These are phyloP conservation scores for Penicillium chermesinum DNA, from an alignment of 495 filamentous ascomycete genomes.

Conservation along the genomic window DNA sequence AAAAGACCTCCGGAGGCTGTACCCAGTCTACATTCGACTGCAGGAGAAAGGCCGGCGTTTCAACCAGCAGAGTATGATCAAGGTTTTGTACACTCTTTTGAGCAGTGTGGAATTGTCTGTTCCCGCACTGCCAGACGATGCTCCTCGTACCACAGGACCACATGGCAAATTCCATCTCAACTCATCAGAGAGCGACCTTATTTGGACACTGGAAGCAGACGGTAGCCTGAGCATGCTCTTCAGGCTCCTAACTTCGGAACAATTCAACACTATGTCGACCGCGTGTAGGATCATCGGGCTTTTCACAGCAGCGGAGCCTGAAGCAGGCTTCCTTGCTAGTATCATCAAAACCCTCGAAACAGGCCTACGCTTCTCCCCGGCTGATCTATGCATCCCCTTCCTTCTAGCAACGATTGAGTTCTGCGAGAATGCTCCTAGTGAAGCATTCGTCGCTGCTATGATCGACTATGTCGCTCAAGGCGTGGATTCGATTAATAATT, in stretches of 20 bases:
- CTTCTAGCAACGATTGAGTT: slow-evolving; percentile 47
- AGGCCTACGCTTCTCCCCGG: slow-evolving; percentile 53
- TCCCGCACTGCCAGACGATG: slow-evolving; percentile 20
- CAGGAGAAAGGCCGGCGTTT: slow-evolving; percentile 52
- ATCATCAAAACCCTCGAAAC: slow-evolving; percentile 46
- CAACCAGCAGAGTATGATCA: slow-evolving; percentile 38
- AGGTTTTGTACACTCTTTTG: slow-evolving; percentile 39
- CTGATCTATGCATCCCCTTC: slow-evolving; percentile 49
- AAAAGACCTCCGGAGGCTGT: slow-evolving; percentile 45
- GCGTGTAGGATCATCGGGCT: slow-evolving; percentile 35
- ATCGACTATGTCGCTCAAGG: slow-evolving; percentile 50
- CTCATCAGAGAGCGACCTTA: slow-evolving; percentile 31
- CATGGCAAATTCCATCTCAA: slow-evolving; percentile 38
- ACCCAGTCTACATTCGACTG: slow-evolving; percentile 51
- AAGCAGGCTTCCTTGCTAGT: slow-evolving; percentile 30
- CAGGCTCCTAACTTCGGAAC: slow-evolving; percentile 39
- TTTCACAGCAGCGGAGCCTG: slow-evolving; percentile 44
- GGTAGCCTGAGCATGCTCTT: slow-evolving; percentile 34
- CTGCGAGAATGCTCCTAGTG: slow-evolving; percentile 38
- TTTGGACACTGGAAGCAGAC: slow-evolving; percentile 29
- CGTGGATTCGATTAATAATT: slow-evolving; percentile 50
- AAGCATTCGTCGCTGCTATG: slow-evolving; percentile 35
- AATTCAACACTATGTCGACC: slow-evolving; percentile 18
- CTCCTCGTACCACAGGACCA: slow-evolving; percentile 18
- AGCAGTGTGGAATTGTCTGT: slow-evolving; percentile 37